Percentiles rank a stretch among this genome's conserved stretches.
Evolutionary conservation across 2,329 filamentous ascomycete genomes (phyloP).

Genomic region (Shiraia bambusicola): DNA sequence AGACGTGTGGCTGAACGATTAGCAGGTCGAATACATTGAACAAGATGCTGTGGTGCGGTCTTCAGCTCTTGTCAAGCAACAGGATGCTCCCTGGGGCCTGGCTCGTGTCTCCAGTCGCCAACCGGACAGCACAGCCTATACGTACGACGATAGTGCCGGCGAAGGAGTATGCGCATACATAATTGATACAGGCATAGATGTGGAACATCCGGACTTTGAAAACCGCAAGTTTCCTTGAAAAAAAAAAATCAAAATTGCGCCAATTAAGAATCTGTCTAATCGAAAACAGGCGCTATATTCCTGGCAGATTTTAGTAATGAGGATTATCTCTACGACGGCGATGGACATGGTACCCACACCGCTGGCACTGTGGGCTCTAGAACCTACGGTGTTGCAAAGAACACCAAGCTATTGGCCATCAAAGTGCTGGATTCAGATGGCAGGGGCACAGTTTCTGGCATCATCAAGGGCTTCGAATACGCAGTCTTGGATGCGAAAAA

Average conservation of each 20-base stretch:
- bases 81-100: slow-evolving; percentile 44
- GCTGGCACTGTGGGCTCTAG: slow-evolving; percentile 36
- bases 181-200: slow-evolving; percentile 64
- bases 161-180: slow-evolving; percentile 57
- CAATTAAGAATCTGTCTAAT: neutral
- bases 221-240: slow-evolving; percentile 25
- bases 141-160: slow-evolving; percentile 43
- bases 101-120: slow-evolving; percentile 41
- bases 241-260: no score
- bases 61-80: slow-evolving; percentile 35
- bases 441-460: slow-evolving; percentile 22
- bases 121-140: slow-evolving; percentile 35
- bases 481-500: slow-evolving; percentile 15
- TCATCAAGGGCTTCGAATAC: slow-evolving; percentile 32
- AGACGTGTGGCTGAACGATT: neutral
- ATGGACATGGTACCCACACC: slow-evolving; percentile 42
- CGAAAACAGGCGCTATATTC: slow-evolving; percentile 24
- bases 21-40: slow-evolving; percentile 40
- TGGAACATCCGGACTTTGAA: slow-evolving; percentile 51
- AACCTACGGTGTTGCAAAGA: slow-evolving; percentile 40
- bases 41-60: slow-evolving; percentile 35
- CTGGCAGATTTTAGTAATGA: slow-evolving; percentile 32
- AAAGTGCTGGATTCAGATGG: slow-evolving; percentile 40
- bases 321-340: slow-evolving; percentile 22
- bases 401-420: slow-evolving; percentile 38